Percentiles rank a stretch among this genome's conserved stretches.
phyloP scores from a whole-genome alignment of 768 basidiomycete genomes.

The Myochromella boudieri region DNA sequence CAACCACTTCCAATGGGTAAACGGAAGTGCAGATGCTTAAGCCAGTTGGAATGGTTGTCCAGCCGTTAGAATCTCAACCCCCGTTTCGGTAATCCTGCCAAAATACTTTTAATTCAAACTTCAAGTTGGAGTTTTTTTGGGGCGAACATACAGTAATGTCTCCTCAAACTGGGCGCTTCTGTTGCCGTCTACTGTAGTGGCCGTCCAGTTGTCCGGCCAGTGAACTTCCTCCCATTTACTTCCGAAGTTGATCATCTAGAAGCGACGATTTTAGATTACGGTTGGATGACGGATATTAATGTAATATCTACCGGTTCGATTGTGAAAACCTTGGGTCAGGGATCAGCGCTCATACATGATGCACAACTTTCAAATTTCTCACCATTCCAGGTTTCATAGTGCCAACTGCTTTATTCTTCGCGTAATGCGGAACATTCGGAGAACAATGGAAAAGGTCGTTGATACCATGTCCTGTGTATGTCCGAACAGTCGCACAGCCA shows the following conservation, averaged over 20 bases:
- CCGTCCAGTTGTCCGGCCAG: conserved; percentile 97
- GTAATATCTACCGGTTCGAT: conserved; percentile 67
- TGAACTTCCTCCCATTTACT: conserved; percentile 73
- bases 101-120: conserved; percentile 2
- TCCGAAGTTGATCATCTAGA: conserved; percentile 90
- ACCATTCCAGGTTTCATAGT: conserved; percentile 95
- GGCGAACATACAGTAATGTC: conserved; percentile 78
- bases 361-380: conserved; percentile 23
- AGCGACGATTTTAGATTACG: background rate
- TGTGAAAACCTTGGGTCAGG: conserved; percentile 61
- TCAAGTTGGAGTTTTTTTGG: background rate
- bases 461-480: conserved; percentile 91
- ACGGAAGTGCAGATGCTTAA: background rate
- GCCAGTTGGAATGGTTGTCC: conserved; percentile 12
- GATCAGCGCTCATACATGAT: background rate
- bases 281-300: background rate
- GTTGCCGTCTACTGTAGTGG: conserved; percentile 88
- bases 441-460: conserved; percentile 81
- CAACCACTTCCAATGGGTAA: background rate
- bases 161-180: conserved; percentile 97
- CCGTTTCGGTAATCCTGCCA: conserved; percentile 84
- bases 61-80: conserved; percentile 84
- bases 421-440: conserved; percentile 94
- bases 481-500: conserved; percentile 88
- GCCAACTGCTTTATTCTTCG: conserved; percentile 90